Conservation (phyloP, 495 filamentous ascomycete species). For the Trichoderma reesei region DNA sequence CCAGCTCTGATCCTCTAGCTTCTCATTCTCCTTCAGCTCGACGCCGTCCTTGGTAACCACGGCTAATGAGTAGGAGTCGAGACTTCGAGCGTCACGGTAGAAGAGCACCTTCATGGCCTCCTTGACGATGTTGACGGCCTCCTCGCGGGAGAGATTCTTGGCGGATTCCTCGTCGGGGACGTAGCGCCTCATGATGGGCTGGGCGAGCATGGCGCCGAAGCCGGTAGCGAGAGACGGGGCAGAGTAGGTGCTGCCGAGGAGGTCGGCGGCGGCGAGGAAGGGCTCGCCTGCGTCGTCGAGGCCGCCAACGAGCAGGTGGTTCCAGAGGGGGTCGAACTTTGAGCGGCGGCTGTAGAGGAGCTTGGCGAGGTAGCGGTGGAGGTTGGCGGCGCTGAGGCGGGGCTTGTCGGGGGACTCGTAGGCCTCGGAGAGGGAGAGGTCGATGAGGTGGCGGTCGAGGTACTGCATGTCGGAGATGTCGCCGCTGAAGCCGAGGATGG, state of each 20-base stretch:
- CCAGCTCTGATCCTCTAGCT: slow-evolving; percentile 78
- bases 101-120: slow-evolving; percentile 98
- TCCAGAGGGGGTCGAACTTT: slow-evolving; percentile 97
- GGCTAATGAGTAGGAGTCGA: slow-evolving; percentile 85
- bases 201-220: slow-evolving; percentile 84
- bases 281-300: slow-evolving; percentile 70
- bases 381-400: slow-evolving; percentile 74
- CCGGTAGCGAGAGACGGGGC: slow-evolving; percentile 84
- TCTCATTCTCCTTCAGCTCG: slow-evolving; percentile 70
- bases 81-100: slow-evolving; percentile 89
- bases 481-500: slow-evolving; percentile 80
- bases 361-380: slow-evolving; percentile 91
- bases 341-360: slow-evolving; percentile 89
- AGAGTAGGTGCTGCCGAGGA: slow-evolving; percentile 85
- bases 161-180: slow-evolving; percentile 74
- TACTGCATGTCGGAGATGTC: slow-evolving; percentile 98
- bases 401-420: slow-evolving; percentile 49
- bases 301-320: slow-evolving; percentile 81
- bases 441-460: slow-evolving; percentile 78
- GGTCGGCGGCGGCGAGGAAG: slow-evolving; percentile 81
- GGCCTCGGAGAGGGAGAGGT: slow-evolving; percentile 79
- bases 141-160: slow-evolving; percentile 58
- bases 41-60: slow-evolving; percentile 78
- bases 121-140: slow-evolving; percentile 68
- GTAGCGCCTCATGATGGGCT: slow-evolving; percentile 75